phyloP scores from a whole-genome alignment of 2,329 filamentous ascomycete species.

The Byssoonygena ceratinophila region DNA sequence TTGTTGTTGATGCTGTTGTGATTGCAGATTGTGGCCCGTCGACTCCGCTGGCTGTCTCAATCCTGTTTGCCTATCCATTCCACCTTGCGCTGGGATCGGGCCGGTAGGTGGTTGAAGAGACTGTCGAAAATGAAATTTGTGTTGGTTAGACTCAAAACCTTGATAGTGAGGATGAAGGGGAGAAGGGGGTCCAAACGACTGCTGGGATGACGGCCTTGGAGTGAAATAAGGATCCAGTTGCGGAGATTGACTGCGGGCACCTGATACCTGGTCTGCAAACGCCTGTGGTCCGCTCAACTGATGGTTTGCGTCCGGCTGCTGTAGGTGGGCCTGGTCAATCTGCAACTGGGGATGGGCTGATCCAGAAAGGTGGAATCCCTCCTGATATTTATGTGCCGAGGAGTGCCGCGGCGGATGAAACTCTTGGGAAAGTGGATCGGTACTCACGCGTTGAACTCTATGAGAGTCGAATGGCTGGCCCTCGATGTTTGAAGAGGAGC shows the following conservation, averaged over 20 bases:
- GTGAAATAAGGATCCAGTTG: conserved; percentile 21
- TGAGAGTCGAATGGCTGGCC: conserved; percentile 15
- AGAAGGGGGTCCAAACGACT: conserved; percentile 30
- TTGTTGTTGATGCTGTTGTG: conserved; percentile 8
- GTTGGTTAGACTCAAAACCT: conserved; percentile 18
- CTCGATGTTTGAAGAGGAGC: conserved; percentile 17
- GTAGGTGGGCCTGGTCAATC: conserved; percentile 22
- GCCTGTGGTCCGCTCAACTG: conserved; percentile 18
- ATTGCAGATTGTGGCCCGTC: conserved; percentile 5
- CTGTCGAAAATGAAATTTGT: conserved; percentile 17
- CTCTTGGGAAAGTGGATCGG: conserved; percentile 16
- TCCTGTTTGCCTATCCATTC: conserved; percentile 17
- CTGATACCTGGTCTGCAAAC: conserved; percentile 17
- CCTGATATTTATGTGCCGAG: conserved; percentile 16
- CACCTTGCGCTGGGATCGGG: conserved; percentile 9
- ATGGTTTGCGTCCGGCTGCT: conserved; percentile 20
- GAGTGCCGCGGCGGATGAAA: conserved; percentile 19
- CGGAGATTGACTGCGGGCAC: conserved; percentile 15
- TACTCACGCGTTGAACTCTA: conserved; percentile 18
- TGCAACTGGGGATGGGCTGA: conserved; percentile 17
- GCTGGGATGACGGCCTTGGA: conserved; percentile 28
- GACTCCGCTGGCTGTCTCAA: conserved; percentile 15
- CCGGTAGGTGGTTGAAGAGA: conserved; percentile 16
- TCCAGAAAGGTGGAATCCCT: conserved; percentile 14
- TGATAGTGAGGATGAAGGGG: conserved; percentile 20